These are phyloP conservation scores for Fusarium denticulatum DNA, from an alignment of 2,329 filamentous ascomycete genomes.

Conservation along the genomic window DNA sequence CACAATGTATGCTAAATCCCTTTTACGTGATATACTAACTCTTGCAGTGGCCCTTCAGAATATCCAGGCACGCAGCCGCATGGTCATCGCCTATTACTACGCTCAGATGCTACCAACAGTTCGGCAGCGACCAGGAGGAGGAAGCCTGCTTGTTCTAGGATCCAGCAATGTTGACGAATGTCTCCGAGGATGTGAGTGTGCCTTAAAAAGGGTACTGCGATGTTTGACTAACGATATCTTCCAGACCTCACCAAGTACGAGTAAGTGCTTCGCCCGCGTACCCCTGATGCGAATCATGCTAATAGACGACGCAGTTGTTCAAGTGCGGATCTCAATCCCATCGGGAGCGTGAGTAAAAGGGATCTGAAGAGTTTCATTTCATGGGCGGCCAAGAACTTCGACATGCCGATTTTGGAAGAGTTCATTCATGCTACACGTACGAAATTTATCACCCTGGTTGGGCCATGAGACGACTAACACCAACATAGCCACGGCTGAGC, in stretches of 20 bases:
- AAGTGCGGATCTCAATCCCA: not conserved
- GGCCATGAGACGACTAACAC: not conserved
- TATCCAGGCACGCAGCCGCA: constrained; percentile 25
- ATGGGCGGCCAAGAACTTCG: constrained; percentile 65
- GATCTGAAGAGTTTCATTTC: constrained; percentile 73
- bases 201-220: too few species aligned
- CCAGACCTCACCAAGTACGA: constrained; percentile 41
- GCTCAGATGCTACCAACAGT: constrained; percentile 49
- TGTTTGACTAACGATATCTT: not conserved
- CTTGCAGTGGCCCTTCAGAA: constrained; percentile 17
- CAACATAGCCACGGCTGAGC: constrained; percentile 53
- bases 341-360: constrained; percentile 51
- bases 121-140: constrained; percentile 38
- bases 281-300: not conserved
- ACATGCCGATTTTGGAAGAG: constrained; percentile 68
- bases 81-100: constrained; percentile 44
- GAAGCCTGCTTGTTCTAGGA: constrained; percentile 42
- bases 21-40: constrained; percentile 46
- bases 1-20: too few species aligned
- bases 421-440: constrained; percentile 69
- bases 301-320: constrained; percentile 1
- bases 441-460: not conserved
- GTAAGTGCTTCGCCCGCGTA: not conserved
- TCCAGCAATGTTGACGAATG: constrained; percentile 45
- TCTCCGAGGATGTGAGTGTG: constrained; percentile 18